Evolutionary conservation across 768 basidiomycete genomes (phyloP).

Genomic region (Tricholoma sp.): DNA sequence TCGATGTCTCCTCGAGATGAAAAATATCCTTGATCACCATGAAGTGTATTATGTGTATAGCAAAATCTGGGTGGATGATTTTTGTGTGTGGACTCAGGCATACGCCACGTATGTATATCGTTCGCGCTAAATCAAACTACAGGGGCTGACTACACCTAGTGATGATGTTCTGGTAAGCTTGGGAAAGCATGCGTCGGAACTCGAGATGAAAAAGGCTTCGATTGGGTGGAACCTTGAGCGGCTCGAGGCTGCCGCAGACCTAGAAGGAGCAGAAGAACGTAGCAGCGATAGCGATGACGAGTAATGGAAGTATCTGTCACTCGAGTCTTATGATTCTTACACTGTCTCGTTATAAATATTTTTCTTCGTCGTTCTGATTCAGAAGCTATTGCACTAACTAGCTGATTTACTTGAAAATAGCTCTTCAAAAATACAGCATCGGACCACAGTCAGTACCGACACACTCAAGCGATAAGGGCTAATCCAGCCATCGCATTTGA

Average conservation of each 20-base stretch:
- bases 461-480: too few relatives aligned
- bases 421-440: too few relatives aligned
- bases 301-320: slow-evolving; percentile 7
- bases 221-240: slow-evolving; percentile 71
- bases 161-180: slow-evolving; percentile 50
- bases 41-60: slow-evolving; percentile 87
- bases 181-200: slow-evolving; percentile 32
- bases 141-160: slow-evolving; percentile 29
- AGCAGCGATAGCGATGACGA: slow-evolving; percentile 74
- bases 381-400: too few relatives aligned
- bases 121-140: background rate
- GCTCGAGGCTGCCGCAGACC: slow-evolving; percentile 53
- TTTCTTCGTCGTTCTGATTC: too few relatives aligned
- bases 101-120: slow-evolving; percentile 56
- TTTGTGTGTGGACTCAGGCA: slow-evolving; percentile 75
- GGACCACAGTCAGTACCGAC: too few relatives aligned
- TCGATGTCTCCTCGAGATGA: slow-evolving; percentile 68
- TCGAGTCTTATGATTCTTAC: background rate
- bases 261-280: slow-evolving; percentile 23
- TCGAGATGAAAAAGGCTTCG: slow-evolving; percentile 43
- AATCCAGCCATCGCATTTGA: too few relatives aligned
- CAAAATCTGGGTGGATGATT: slow-evolving; percentile 84
- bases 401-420: too few relatives aligned
- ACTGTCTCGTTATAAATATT: background rate
- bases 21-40: slow-evolving; percentile 71